Evolutionary conservation across 164 flowering plant species (phyloP).

Genomic region (Taxillus chinensis): DNA sequence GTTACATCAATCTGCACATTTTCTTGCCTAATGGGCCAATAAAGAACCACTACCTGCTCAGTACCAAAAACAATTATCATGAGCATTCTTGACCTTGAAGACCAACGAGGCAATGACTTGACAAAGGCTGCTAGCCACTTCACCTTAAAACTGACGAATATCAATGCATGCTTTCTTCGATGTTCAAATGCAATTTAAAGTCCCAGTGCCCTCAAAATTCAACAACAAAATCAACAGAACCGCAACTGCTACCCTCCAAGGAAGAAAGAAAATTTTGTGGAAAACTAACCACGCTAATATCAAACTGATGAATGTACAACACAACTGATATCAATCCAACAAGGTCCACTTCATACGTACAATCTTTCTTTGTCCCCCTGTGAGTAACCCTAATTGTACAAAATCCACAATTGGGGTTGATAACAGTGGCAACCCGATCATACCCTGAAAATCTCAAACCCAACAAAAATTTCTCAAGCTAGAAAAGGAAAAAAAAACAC

Average conservation of each 20-base stretch:
- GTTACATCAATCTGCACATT: slow-evolving; percentile 1
- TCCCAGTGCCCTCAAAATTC: background rate
- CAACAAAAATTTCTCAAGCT: background rate
- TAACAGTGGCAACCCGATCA: slow-evolving; percentile 10
- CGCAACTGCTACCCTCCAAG: background rate
- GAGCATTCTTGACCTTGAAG: slow-evolving; percentile 5
- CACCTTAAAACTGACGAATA: slow-evolving; percentile 4
- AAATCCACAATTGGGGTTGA: slow-evolving; percentile 16
- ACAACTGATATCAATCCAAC: background rate
- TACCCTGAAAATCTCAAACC: slow-evolving; percentile 8
- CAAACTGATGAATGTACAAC: background rate
- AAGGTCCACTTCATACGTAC: slow-evolving; percentile 1
- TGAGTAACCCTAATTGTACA: slow-evolving; percentile 10
- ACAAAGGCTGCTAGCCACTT: slow-evolving; percentile 6
- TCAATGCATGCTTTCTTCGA: background rate
- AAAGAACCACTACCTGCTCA: slow-evolving; percentile 13
- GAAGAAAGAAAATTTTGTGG: background rate
- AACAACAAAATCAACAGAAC: background rate
- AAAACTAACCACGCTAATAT: slow-evolving; percentile 2
- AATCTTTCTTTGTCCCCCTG: background rate
- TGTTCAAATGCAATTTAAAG: background rate
- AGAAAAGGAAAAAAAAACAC: background rate
- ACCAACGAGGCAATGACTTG: background rate
- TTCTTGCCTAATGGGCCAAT: background rate
- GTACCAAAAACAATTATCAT: slow-evolving; percentile 12